Evolutionary conservation across 139 green algal species (phyloP).

Genomic region (Prasinococcaceae sp.): DNA sequence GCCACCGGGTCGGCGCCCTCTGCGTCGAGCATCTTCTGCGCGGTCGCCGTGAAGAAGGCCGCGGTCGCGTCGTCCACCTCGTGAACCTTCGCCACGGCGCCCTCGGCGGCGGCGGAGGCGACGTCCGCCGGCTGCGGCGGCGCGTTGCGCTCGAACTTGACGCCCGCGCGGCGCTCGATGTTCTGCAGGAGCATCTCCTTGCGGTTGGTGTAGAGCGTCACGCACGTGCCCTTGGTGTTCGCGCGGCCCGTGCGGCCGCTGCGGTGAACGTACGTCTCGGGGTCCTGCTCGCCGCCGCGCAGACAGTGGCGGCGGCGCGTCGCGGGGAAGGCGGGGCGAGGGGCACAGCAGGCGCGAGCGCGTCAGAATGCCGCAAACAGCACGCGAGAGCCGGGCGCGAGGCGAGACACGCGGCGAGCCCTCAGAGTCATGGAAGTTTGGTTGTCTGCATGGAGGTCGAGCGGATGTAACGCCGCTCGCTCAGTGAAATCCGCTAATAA

Average conservation of each 20-base stretch:
- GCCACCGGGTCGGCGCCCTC: conserved; percentile 27
- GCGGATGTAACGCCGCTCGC: no score
- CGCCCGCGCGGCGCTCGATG: conserved; percentile 61
- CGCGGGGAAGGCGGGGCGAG: no score
- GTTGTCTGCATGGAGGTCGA: no score
- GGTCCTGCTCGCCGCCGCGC: no score
- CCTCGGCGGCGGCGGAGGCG: conserved; percentile 50
- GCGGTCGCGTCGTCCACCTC: conserved; percentile 10
- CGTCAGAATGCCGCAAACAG: no score
- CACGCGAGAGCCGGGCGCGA: no score
- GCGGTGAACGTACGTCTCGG: conserved; percentile 88
- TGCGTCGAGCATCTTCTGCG: conserved; percentile 35
- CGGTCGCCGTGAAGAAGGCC: conserved; percentile 29
- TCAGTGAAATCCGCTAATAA: no score
- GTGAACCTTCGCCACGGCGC: conserved; percentile 42
- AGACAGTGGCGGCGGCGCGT: no score
- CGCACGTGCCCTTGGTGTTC: conserved; percentile 52
- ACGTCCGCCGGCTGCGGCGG: conserved; percentile 81
- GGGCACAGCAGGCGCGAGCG: no score
- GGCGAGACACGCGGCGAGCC: no score
- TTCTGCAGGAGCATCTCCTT: conserved; percentile 68
- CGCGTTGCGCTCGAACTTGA: conserved; percentile 75
- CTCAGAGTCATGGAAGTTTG: no score
- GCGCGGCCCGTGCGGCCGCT: conserved; percentile 81
- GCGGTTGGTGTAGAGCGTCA: conserved; percentile 59